Evolutionary conservation across 495 filamentous ascomycete genomes (phyloP).

Genomic region (Hypoxylon fragiforme): DNA sequence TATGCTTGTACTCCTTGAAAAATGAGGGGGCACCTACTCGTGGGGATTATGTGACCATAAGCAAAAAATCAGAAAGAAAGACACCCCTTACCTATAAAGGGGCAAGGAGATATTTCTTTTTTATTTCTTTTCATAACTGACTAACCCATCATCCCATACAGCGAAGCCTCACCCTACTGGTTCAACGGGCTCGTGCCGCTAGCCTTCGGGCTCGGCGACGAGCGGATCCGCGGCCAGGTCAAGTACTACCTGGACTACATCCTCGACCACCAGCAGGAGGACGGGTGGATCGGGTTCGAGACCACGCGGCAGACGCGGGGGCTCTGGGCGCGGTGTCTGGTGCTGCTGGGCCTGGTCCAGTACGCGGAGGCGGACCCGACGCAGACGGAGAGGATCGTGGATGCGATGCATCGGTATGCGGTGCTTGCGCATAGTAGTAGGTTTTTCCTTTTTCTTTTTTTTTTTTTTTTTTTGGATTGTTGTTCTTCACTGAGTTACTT

Average conservation of each 20-base stretch:
- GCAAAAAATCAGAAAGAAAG: too few species aligned
- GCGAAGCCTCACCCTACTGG: slow-evolving; percentile 69
- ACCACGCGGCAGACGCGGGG: slow-evolving; percentile 46
- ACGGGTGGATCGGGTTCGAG: slow-evolving; percentile 68
- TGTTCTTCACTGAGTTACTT: background rate
- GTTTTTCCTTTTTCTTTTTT: background rate
- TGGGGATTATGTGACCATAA: too few species aligned
- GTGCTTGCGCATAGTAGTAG: slow-evolving; percentile 45
- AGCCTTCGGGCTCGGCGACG: slow-evolving; percentile 59
- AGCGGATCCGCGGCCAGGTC: slow-evolving; percentile 57
- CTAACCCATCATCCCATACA: too few species aligned
- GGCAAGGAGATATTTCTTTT: too few species aligned
- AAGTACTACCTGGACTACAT: slow-evolving; percentile 52
- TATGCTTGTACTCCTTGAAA: too few species aligned
- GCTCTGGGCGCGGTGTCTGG: slow-evolving; percentile 58
- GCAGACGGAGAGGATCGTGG: slow-evolving; percentile 42
- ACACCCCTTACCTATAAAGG: too few species aligned
- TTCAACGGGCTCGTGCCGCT: slow-evolving; percentile 68
- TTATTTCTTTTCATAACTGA: too few species aligned
- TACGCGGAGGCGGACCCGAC: slow-evolving; percentile 53
- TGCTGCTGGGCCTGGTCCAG: slow-evolving; percentile 56
- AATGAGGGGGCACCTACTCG: too few species aligned
- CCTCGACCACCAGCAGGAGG: slow-evolving; percentile 54
- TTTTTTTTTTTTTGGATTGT: background rate
- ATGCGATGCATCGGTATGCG: slow-evolving; percentile 44